Evolutionary conservation across 371 early-diverging fungal genomes (phyloP).

Genomic region (Choanephora cucurbitarum): DNA sequence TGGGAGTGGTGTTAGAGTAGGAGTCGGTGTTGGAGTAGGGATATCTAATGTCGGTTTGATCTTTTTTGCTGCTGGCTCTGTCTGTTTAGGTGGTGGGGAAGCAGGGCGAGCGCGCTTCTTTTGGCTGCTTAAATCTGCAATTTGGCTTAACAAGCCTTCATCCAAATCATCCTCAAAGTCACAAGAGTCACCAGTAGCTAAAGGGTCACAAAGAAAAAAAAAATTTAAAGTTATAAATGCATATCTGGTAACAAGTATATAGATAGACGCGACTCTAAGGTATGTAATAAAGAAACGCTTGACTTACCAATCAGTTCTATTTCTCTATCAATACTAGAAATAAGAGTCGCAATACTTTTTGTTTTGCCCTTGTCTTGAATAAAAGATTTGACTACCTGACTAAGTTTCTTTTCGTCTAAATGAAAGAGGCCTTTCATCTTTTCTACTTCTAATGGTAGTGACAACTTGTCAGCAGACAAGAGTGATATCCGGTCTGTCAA

Average conservation of each 20-base stretch:
- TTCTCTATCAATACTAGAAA: constrained; percentile 19
- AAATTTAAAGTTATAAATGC: too few relatives aligned
- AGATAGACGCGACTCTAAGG: not conserved
- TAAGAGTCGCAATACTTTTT: constrained; percentile 25
- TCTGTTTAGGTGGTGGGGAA: too few relatives aligned
- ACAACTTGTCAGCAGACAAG: not conserved
- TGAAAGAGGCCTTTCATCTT: constrained; percentile 27
- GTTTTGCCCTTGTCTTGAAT: constrained; percentile 22
- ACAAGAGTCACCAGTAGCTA: too few relatives aligned
- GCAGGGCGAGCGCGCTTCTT: not conserved
- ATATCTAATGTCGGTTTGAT: too few relatives aligned
- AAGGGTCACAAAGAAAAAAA: too few relatives aligned
- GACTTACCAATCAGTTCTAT: constrained; percentile 3
- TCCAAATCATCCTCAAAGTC: constrained; percentile 7
- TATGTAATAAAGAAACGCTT: not conserved
- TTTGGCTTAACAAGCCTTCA: not conserved
- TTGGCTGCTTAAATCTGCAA: not conserved
- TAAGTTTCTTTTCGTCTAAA: constrained; percentile 17
- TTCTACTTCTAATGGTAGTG: constrained; percentile 20
- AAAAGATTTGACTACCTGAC: constrained; percentile 22
- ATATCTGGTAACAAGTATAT: too few relatives aligned
- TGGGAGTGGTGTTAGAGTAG: too few relatives aligned
- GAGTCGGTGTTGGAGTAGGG: too few relatives aligned
- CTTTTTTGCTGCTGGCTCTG: too few relatives aligned
- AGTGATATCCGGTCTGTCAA: constrained; percentile 24